phyloP scores from a whole-genome alignment of 2,329 filamentous ascomycete species.

The Aspergillus sclerotialis region DNA sequence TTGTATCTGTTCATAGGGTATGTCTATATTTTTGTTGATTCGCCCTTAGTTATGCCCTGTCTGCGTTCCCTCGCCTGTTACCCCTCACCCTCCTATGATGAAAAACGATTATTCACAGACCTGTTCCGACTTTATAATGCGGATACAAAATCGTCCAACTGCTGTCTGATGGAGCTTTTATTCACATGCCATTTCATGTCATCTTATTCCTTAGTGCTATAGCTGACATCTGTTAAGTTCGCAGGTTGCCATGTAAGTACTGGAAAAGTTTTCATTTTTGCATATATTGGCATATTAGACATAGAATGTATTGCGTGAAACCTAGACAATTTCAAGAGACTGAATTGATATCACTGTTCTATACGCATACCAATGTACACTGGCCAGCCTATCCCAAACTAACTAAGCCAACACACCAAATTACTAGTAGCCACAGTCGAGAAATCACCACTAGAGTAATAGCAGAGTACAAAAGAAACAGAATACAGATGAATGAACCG shows the following conservation, averaged over 20 bases:
- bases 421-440: not conserved
- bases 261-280: too few species aligned
- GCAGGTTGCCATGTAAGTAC: too few species aligned
- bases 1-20: not conserved
- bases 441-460: too few species aligned
- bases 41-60: slow-evolving; percentile 6
- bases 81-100: slow-evolving; percentile 39
- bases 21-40: slow-evolving; percentile 2
- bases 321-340: too few species aligned
- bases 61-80: slow-evolving; percentile 2
- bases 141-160: slow-evolving; percentile 40
- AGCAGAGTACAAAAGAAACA: not conserved
- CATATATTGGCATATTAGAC: too few species aligned
- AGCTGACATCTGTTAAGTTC: too few species aligned
- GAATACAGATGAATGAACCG: not conserved
- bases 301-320: too few species aligned
- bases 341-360: too few species aligned
- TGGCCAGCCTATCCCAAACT: too few species aligned
- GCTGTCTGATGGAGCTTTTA: slow-evolving; percentile 42
- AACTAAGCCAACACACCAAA: slow-evolving; percentile 1
- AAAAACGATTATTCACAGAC: slow-evolving; percentile 50
- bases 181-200: slow-evolving; percentile 8
- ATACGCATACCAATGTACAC: too few species aligned
- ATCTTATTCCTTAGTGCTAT: slow-evolving; percentile 7
- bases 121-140: slow-evolving; percentile 62